Evolutionary conservation across 768 basidiomycete genomes (phyloP).

Genomic region (Panaeolus cyanescens): DNA sequence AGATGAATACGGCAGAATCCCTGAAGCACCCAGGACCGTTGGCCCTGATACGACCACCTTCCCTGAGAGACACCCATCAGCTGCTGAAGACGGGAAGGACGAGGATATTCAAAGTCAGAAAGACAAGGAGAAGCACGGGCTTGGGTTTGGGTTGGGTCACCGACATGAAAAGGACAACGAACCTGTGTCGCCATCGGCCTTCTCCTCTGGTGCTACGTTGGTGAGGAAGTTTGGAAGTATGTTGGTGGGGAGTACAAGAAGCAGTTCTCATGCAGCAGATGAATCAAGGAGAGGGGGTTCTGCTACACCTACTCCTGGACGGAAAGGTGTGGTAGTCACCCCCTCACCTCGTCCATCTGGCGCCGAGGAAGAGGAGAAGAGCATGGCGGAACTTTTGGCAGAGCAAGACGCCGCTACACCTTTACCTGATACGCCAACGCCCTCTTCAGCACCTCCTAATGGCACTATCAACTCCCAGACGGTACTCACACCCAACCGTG

Average conservation of each 20-base stretch:
- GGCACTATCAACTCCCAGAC: conserved; percentile 2
- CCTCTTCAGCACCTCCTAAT: conserved; percentile 4
- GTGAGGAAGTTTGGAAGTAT: conserved; percentile 78
- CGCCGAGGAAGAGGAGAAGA: conserved; percentile 26
- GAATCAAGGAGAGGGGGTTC: conserved; percentile 29
- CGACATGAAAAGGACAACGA: conserved; percentile 2
- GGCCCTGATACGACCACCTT: conserved; percentile 68
- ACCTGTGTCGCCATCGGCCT: conserved; percentile 23
- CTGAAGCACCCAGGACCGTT: conserved; percentile 57
- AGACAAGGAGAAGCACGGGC: conserved; percentile 29
- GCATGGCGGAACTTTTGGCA: conserved; percentile 10
- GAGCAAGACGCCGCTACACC: conserved; percentile 4
- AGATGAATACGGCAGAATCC: conserved; percentile 42
- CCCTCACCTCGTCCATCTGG: neutral
- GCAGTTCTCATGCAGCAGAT: neutral
- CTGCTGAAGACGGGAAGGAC: conserved; percentile 15
- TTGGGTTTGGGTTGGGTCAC: conserved; percentile 6
- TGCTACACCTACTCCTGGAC: conserved; percentile 36
- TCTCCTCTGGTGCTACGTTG: conserved; percentile 69
- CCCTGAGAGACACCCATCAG: conserved; percentile 35
- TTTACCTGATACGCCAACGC: conserved; percentile 1
- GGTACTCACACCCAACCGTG: neutral
- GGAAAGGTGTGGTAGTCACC: conserved; percentile 20
- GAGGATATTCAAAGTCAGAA: conserved; percentile 10
- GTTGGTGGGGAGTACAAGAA: conserved; percentile 49